A percentile compares a stretch with the other conserved stretches of the same genome.
Evolutionary conservation across 208 protist species (phyloP).

Genomic region (Novymonas esmeraldas): DNA sequence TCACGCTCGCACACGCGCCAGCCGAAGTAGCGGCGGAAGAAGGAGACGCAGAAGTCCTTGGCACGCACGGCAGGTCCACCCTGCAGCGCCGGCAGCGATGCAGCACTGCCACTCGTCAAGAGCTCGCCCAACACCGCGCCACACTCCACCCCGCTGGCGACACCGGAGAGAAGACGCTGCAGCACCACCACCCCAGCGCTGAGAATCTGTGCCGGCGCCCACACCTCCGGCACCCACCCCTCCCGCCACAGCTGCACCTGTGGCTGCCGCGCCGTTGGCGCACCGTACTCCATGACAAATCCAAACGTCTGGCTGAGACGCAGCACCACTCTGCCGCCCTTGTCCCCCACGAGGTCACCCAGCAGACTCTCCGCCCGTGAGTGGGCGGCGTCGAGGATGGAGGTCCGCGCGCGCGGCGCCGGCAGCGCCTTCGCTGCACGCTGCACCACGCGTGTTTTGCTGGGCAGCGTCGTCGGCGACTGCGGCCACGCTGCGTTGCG

Average conservation of each 20-base stretch:
- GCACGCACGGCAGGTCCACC: slow-evolving; percentile 6
- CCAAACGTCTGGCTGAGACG: slow-evolving; percentile 34
- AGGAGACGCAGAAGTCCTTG: slow-evolving; percentile 37
- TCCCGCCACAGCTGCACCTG: slow-evolving; percentile 27
- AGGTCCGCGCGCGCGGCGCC: not conserved
- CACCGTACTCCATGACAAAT: slow-evolving; percentile 18
- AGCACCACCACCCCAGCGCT: slow-evolving; percentile 16
- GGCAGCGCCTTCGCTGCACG: not conserved
- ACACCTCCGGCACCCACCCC: slow-evolving; percentile 10
- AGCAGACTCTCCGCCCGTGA: slow-evolving; percentile 4
- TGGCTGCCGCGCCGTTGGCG: too few relatives aligned
- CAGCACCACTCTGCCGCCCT: slow-evolving; percentile 19
- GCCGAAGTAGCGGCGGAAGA: slow-evolving; percentile 48
- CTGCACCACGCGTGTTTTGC: too few relatives aligned
- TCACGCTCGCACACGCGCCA: slow-evolving; percentile 32
- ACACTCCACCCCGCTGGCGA: too few relatives aligned
- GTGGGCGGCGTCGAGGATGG: slow-evolving; percentile 12
- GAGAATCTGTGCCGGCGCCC: slow-evolving; percentile 28
- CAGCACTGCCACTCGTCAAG: not conserved
- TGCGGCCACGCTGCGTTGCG: not conserved
- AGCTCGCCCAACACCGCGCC: not conserved
- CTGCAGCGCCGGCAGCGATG: not conserved
- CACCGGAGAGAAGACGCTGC: slow-evolving; percentile 6
- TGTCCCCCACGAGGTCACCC: slow-evolving; percentile 1
- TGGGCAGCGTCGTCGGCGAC: too few relatives aligned